phyloP scores from a whole-genome alignment of 352 stramenopile species.

The Globisporangium radiosum region DNA sequence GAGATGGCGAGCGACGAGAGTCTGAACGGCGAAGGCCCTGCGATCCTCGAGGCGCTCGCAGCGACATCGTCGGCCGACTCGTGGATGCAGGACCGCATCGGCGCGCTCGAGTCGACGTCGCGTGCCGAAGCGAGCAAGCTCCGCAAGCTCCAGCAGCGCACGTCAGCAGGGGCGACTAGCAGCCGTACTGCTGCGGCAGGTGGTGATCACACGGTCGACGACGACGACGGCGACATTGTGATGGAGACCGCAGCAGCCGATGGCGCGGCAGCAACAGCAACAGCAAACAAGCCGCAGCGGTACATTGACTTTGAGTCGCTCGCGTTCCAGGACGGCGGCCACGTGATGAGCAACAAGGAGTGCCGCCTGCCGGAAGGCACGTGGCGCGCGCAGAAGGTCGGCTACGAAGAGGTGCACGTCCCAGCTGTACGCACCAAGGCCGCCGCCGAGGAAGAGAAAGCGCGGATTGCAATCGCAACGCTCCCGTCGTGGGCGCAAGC shows the following conservation, averaged over 20 bases:
- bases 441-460: slow-evolving; percentile 63
- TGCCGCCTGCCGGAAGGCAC: slow-evolving; percentile 94
- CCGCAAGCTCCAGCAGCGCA: slow-evolving; percentile 66
- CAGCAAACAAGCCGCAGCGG: slow-evolving; percentile 57
- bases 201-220: slow-evolving; percentile 40
- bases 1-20: slow-evolving; percentile 83
- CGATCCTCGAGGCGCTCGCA: slow-evolving; percentile 89
- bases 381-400: slow-evolving; percentile 97
- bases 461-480: slow-evolving; percentile 85
- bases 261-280: slow-evolving; percentile 1
- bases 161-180: slow-evolving; percentile 7
- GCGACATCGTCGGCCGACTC: slow-evolving; percentile 88
- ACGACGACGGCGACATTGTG: slow-evolving; percentile 32
- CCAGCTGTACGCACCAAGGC: slow-evolving; percentile 90
- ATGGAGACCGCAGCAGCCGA: slow-evolving; percentile 31
- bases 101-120: slow-evolving; percentile 78
- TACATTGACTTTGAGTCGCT: slow-evolving; percentile 95
- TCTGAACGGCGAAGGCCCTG: slow-evolving; percentile 81
- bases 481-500: slow-evolving; percentile 94
- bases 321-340: slow-evolving; percentile 92
- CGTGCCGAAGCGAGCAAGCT: slow-evolving; percentile 78
- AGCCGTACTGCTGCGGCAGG: not conserved
- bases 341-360: slow-evolving; percentile 98
- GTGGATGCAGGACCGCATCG: slow-evolving; percentile 92
- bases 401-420: slow-evolving; percentile 98